phyloP scores from a whole-genome alignment of 176 grass and related monocot genomes.

The Musa beccarii region DNA sequence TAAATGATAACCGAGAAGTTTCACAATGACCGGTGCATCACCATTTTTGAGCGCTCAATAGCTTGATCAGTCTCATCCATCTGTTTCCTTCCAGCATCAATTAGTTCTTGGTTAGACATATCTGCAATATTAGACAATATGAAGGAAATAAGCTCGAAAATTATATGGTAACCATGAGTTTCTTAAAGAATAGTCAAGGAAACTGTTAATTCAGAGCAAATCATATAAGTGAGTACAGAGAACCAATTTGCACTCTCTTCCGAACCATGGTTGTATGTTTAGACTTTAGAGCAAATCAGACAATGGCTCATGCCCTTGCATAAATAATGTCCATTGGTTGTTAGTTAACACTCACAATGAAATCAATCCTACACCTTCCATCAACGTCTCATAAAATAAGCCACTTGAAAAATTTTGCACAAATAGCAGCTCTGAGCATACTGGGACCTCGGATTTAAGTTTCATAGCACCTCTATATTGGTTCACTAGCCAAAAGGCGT shows the following conservation, averaged over 20 bases:
- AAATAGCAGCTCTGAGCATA: neutral
- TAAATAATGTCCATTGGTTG: neutral
- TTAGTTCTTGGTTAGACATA: constrained; percentile 93
- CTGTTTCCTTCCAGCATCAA: constrained; percentile 68
- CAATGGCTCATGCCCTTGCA: neutral
- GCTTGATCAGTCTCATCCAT: constrained; percentile 97
- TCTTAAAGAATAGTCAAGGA: neutral
- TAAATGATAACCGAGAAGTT: neutral
- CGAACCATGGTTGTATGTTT: too few relatives aligned
- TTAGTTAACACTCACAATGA: neutral
- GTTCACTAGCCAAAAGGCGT: neutral
- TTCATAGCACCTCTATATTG: neutral
- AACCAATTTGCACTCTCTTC: too few relatives aligned
- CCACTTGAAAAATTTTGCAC: neutral
- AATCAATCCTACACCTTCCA: neutral
- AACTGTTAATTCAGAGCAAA: neutral
- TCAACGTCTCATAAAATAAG: neutral
- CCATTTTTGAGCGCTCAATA: constrained; percentile 94
- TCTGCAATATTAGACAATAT: constrained; percentile 35
- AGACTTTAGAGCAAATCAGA: too few relatives aligned
- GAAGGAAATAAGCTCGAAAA: neutral
- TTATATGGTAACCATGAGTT: neutral
- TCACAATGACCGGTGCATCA: constrained; percentile 7
- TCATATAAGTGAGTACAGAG: too few relatives aligned
- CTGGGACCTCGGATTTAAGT: neutral